phyloP scores from a whole-genome alignment of 2,329 filamentous ascomycete species.

The Daldinia sp. region DNA sequence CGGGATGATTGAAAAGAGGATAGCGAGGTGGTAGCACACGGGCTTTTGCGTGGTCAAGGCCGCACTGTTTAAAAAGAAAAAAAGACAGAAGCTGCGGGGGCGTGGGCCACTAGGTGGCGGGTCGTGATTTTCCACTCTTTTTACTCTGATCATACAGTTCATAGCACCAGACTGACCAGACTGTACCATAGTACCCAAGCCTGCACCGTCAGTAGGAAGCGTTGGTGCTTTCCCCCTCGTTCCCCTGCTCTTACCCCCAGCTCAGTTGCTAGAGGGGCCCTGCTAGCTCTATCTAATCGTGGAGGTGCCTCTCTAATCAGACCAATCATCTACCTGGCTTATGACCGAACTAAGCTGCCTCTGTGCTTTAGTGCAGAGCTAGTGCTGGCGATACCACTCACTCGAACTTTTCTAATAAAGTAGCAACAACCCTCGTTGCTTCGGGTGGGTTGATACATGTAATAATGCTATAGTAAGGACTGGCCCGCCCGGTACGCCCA shows the following conservation, averaged over 20 bases:
- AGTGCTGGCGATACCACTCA: constrained; percentile 43
- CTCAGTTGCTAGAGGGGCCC: constrained; percentile 25
- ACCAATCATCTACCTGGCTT: constrained; percentile 39
- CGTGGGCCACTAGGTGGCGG: constrained; percentile 40
- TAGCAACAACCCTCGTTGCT: constrained; percentile 27
- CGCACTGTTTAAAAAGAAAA: constrained; percentile 58
- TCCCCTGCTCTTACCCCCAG: constrained; percentile 35
- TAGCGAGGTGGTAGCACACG: constrained; percentile 63
- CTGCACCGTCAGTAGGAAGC: constrained; percentile 27
- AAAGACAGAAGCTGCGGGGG: constrained; percentile 46
- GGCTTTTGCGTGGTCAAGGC: constrained; percentile 56
- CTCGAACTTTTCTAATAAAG: constrained; percentile 33
- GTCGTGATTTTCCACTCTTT: constrained; percentile 41
- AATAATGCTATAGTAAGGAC: constrained; percentile 19
- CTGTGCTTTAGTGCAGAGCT: constrained; percentile 41
- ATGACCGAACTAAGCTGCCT: constrained; percentile 30
- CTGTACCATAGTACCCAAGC: constrained; percentile 3
- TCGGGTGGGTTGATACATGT: constrained; percentile 14
- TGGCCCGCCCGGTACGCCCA: constrained; percentile 14
- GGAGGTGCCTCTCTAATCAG: constrained; percentile 32
- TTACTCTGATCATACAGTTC: constrained; percentile 13
- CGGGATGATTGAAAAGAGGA: constrained; percentile 64
- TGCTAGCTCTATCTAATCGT: constrained; percentile 44
- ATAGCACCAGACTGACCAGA: constrained; percentile 11
- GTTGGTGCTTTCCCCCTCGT: constrained; percentile 30